Conservation (phyloP, 2,329 filamentous ascomycete species). For the Aspergillus latus region DNA sequence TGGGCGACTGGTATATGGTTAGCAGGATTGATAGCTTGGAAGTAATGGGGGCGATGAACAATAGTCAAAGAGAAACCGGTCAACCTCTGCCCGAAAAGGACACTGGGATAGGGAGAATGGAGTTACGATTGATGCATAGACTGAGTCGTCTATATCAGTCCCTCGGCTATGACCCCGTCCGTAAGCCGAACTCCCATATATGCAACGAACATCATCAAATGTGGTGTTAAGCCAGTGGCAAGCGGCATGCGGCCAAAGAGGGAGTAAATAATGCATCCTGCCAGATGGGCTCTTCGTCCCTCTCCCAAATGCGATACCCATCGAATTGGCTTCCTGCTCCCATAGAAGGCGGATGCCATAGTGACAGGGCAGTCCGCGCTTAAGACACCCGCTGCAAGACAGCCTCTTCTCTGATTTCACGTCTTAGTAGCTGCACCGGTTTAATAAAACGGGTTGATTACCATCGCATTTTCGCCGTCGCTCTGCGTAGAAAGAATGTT, state of each 20-base stretch:
- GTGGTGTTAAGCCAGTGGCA: constrained; percentile 1
- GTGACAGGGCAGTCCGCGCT: neutral
- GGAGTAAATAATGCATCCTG: neutral
- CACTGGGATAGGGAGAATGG: neutral
- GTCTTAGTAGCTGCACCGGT: neutral
- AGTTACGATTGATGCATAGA: neutral
- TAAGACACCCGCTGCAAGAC: neutral
- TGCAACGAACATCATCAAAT: neutral
- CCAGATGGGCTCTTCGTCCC: neutral
- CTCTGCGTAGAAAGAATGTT: neutral
- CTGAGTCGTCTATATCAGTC: neutral
- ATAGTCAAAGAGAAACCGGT: constrained; percentile 2
- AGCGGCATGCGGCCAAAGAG: neutral
- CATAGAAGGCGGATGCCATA: constrained; percentile 1
- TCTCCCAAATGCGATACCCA: constrained; percentile 4
- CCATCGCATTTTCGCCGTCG: constrained; percentile 1
- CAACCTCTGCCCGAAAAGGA: neutral
- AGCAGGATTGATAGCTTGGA: neutral
- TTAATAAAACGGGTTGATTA: neutral
- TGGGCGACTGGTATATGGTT: neutral
- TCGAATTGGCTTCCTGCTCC: neutral
- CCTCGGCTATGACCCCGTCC: neutral
- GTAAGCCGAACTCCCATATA: neutral
- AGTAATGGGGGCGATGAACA: neutral
- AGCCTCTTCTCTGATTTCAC: neutral